Percentiles rank a stretch among this genome's conserved stretches.
These are phyloP conservation scores for Coccinonectria pachysandricola DNA, from an alignment of 2,329 filamentous ascomycete species.

Conservation along the genomic window DNA sequence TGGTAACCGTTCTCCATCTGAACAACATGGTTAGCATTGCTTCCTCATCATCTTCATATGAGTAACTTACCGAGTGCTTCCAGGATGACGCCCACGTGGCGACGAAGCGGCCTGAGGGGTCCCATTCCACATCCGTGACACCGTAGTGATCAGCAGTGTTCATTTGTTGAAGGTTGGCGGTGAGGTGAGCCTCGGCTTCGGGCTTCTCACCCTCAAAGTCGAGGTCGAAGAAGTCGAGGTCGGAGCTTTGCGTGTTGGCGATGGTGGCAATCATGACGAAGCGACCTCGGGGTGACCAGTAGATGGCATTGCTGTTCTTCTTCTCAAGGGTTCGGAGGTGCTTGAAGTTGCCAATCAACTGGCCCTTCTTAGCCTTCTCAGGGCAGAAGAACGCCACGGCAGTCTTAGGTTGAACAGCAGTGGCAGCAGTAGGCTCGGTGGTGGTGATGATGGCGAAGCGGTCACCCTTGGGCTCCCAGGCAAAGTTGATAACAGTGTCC, in stretches of 20 bases:
- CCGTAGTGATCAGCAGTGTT: conserved; percentile 92
- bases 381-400: conserved; percentile 93
- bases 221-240: conserved; percentile 95
- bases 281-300: conserved; percentile 93
- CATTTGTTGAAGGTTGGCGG: conserved; percentile 91
- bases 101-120: conserved; percentile 89
- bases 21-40: conserved; percentile 5
- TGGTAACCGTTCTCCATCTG: conserved; percentile 99
- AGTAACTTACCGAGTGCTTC: conserved; percentile 86
- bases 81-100: conserved; percentile 88
- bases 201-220: conserved; percentile 97
- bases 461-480: conserved; percentile 97
- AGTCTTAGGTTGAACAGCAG: conserved; percentile 85
- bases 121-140: conserved; percentile 96
- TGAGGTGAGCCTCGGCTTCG: conserved; percentile 85
- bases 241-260: conserved; percentile 83
- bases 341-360: conserved; percentile 83
- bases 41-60: no score
- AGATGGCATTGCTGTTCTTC: conserved; percentile 99
- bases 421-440: conserved; percentile 66
- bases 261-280: conserved; percentile 94
- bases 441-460: conserved; percentile 96
- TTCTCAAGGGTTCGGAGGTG: conserved; percentile 91
- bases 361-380: conserved; percentile 88
- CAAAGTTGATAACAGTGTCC: conserved; percentile 98